Evolutionary conservation across 169 alveolate species (phyloP).

Genomic region (Condylostoma magnum): DNA sequence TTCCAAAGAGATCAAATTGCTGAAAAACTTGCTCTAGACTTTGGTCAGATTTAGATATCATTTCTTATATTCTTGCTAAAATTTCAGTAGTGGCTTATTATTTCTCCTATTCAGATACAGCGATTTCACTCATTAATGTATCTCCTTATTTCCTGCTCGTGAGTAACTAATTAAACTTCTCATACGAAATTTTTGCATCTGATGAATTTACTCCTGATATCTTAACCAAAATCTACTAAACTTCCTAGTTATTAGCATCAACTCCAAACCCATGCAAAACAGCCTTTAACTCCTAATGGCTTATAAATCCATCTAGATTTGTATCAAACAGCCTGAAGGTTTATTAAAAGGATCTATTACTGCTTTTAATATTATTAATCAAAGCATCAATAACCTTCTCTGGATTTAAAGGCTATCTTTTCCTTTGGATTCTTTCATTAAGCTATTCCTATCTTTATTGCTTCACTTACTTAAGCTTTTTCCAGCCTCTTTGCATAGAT

Average conservation of each 20-base stretch:
- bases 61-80: neutral
- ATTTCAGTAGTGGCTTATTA: neutral
- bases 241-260: neutral
- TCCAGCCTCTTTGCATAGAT: neutral
- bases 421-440: neutral
- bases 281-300: neutral
- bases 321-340: slow-evolving; percentile 17
- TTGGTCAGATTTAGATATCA: neutral
- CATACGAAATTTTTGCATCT: no score
- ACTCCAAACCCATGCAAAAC: slow-evolving; percentile 1
- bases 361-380: neutral
- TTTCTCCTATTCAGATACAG: slow-evolving; percentile 13
- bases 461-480: neutral
- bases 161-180: no score
- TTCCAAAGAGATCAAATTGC: neutral
- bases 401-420: neutral
- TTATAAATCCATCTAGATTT: slow-evolving; percentile 23
- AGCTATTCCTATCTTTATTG: neutral
- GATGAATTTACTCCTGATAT: no score
- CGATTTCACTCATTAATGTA: neutral
- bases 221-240: neutral
- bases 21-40: neutral
- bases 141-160: no score
- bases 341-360: neutral
- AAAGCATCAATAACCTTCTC: slow-evolving; percentile 1